Conservation (phyloP, 495 filamentous ascomycete genomes). For the Aspergillus baeticus region DNA sequence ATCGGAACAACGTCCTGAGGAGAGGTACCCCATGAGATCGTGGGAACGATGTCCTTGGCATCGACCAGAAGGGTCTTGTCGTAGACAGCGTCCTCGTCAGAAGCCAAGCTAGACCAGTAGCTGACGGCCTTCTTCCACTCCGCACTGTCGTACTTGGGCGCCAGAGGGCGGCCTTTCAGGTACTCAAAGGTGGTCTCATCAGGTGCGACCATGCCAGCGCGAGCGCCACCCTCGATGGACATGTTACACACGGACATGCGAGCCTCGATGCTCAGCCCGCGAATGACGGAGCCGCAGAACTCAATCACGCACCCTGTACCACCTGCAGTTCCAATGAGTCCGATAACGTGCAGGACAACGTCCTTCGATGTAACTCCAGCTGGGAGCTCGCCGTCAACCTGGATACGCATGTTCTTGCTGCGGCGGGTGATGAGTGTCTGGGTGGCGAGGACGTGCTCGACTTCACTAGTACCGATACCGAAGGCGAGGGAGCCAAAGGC, state of each 20-base stretch:
- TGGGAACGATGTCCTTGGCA: conserved; percentile 88
- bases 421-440: conserved; percentile 91
- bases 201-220: conserved; percentile 95
- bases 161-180: conserved; percentile 83
- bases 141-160: conserved; percentile 75
- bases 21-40: conserved; percentile 95
- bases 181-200: conserved; percentile 95
- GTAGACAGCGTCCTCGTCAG: conserved; percentile 81
- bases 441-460: conserved; percentile 96
- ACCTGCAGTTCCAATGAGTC: conserved; percentile 91
- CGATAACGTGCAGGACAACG: conserved; percentile 91
- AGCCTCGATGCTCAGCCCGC: conserved; percentile 89
- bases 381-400: conserved; percentile 88
- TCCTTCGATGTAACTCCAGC: conserved; percentile 96
- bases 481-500: conserved; percentile 95
- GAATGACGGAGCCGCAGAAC: conserved; percentile 92
- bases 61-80: conserved; percentile 86
- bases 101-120: conserved; percentile 86
- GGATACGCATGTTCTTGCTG: conserved; percentile 97
- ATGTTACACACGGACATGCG: conserved; percentile 99
- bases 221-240: conserved; percentile 96
- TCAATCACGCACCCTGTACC: conserved; percentile 95
- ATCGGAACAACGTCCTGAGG: conserved; percentile 96
- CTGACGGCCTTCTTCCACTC: conserved; percentile 88
- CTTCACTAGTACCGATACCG: conserved; percentile 96